Evolutionary conservation across 1,139 yeast species (phyloP).

Genomic region (Yamadazyma spencermartinsiae): DNA sequence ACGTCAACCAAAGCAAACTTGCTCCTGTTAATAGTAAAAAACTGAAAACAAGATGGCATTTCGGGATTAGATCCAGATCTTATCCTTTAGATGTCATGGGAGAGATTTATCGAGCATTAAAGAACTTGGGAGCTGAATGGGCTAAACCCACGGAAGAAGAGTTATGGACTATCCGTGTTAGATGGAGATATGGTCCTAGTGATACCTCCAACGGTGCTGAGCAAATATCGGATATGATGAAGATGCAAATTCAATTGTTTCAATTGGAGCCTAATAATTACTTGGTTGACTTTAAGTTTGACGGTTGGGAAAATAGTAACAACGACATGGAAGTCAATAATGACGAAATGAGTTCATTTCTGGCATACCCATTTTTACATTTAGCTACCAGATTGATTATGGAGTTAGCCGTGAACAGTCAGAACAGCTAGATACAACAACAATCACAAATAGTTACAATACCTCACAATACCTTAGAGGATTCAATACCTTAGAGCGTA

Average conservation of each 20-base stretch:
- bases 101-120: conserved; percentile 91
- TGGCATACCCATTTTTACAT: conserved; percentile 94
- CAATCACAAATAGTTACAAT: neutral
- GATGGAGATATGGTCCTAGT: conserved; percentile 80
- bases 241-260: conserved; percentile 94
- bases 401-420: conserved; percentile 89
- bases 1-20: conserved; percentile 46
- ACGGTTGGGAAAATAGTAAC: conserved; percentile 77
- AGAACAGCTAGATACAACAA: conserved; percentile 20
- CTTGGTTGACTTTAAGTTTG: conserved; percentile 94
- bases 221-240: conserved; percentile 56
- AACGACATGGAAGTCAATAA: conserved; percentile 38
- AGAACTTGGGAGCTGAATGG: conserved; percentile 97
- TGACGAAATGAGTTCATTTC: conserved; percentile 79
- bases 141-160: conserved; percentile 91
- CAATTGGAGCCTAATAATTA: conserved; percentile 95
- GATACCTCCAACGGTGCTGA: conserved; percentile 19
- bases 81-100: conserved; percentile 99
- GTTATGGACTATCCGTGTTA: conserved; percentile 94
- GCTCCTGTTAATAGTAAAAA: conserved; percentile 79
- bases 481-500: too few relatives aligned
- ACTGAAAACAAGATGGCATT: conserved; percentile 97
- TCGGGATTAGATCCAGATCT: conserved; percentile 93
- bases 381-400: conserved; percentile 88
- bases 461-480: neutral